phyloP scores from a whole-genome alignment of 2,329 filamentous ascomycete species.

The Plectosphaerella plurivora region DNA sequence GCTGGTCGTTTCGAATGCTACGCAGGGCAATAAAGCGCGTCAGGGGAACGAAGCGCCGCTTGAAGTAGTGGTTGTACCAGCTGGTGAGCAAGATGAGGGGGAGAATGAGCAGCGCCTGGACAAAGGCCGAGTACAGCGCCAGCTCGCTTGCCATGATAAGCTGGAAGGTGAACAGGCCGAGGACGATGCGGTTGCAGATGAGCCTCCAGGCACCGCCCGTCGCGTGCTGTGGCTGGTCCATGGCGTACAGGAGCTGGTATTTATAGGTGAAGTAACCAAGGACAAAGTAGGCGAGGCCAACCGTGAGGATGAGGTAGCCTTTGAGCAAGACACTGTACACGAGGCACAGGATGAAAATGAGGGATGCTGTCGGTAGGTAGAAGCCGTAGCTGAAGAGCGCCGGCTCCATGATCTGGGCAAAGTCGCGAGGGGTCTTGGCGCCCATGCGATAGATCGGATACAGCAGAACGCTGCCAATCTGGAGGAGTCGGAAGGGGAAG shows the following conservation, averaged over 20 bases:
- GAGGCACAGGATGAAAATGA: conserved; percentile 91
- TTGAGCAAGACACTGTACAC: conserved; percentile 85
- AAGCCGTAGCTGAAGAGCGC: conserved; percentile 94
- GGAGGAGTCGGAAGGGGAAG: conserved; percentile 85
- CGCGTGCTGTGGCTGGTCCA: conserved; percentile 94
- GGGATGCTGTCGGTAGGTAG: conserved; percentile 85
- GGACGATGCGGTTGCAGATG: conserved; percentile 86
- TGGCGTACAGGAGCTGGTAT: conserved; percentile 95
- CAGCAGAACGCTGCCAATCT: conserved; percentile 79
- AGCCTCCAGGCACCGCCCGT: conserved; percentile 94
- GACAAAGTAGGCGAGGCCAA: conserved; percentile 78
- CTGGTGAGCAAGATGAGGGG: conserved; percentile 77
- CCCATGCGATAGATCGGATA: conserved; percentile 76
- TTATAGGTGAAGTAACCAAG: conserved; percentile 90
- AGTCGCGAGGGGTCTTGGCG: conserved; percentile 86
- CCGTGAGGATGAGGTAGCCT: conserved; percentile 76
- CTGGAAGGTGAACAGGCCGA: conserved; percentile 86
- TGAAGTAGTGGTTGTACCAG: conserved; percentile 86
- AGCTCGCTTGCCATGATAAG: conserved; percentile 86
- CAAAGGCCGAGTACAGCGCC: conserved; percentile 68
- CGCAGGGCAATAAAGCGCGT: conserved; percentile 89
- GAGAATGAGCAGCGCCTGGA: conserved; percentile 65
- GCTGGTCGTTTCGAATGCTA: conserved; percentile 60
- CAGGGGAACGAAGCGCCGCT: conserved; percentile 76
- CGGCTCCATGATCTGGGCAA: conserved; percentile 74